Base-by-base conservation (phyloP, 441 rosid species). In the Populus hybrid region DNA sequence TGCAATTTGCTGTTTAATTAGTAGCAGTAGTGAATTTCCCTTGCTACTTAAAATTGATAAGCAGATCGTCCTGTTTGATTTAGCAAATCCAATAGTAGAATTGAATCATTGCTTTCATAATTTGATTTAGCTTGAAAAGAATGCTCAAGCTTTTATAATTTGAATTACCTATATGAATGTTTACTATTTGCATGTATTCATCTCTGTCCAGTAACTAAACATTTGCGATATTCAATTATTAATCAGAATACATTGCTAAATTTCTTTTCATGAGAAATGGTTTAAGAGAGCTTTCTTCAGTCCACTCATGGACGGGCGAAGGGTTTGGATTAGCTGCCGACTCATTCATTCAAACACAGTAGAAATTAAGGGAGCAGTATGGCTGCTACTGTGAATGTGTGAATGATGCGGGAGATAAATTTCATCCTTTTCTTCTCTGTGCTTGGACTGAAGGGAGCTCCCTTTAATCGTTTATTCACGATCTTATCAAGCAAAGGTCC, bases 371-470 rank as follows among this genome's bases (percentile, higher is more conserved):
- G 7, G 3, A 24, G 24, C 2, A 63, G 35, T 34, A 34, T 20
- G 12, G 35, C 70, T 74, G 42, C 84, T 86, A 81, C 54, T 81
- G 86, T 74, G 87, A 77, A 83, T 82, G 89, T 81, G 83, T 86
- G 87, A 86, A 86, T 86, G 89, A 84, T 77, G 83, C 85, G 86
- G 89, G 86, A 86, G 89, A 81, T 84, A 81, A 84, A 61, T 76
- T 84, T 83, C 87, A 79, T 76, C 79, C 83, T 81, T 81, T 63
- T 30, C 84, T 82, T 81, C 74, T 81, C 89, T 76, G 65, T 87
- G 85, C 80, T 84, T 84, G 90, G 86, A 82, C 84, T 85, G 90
- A 86, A 85, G 87, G 89, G 87, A 86, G 89, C 86, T 86, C 87
- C 86, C 84, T 84, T 73, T 73, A 28, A 7, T 74, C 11, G 6